Percentiles rank a stretch among this genome's conserved stretches.
phyloP scores from a whole-genome alignment of 768 basidiomycete species.

The Kwoniella newhampshirensis region DNA sequence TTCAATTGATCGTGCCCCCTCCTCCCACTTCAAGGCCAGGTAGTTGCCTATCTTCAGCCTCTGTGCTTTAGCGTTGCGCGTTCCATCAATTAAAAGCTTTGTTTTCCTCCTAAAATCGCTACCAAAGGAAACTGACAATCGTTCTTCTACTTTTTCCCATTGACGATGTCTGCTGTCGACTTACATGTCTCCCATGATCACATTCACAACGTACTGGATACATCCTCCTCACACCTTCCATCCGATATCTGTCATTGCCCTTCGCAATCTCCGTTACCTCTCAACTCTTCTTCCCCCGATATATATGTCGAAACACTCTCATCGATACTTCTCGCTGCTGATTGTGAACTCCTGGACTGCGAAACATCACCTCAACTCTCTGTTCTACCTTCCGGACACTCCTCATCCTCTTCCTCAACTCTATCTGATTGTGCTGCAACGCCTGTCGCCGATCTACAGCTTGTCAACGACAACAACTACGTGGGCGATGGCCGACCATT shows the following conservation, averaged over 20 bases:
- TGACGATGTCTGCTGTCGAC: constrained; percentile 2
- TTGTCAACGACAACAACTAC: constrained; percentile 42
- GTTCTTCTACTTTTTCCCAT: not conserved
- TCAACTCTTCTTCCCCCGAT: not conserved
- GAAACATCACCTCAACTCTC: too few relatives aligned
- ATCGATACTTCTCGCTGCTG: not conserved
- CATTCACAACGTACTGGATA: not conserved
- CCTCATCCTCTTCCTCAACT: not conserved
- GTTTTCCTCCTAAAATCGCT: not conserved
- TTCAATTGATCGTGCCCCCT: too few relatives aligned
- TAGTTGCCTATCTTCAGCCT: too few relatives aligned
- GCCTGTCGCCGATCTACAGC: constrained; percentile 25
- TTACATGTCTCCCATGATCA: constrained; percentile 7
- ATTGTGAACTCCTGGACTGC: too few relatives aligned
- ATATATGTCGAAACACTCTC: not conserved
- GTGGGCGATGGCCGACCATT: constrained; percentile 42
- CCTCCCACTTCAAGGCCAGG: too few relatives aligned
- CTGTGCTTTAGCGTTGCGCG: too few relatives aligned
- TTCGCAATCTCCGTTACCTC: constrained; percentile 2
- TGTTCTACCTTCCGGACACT: not conserved
- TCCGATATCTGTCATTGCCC: not conserved
- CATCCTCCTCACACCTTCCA: not conserved
- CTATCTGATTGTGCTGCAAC: not conserved
- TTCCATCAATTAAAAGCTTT: not conserved
- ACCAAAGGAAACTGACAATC: not conserved